Evolutionary conservation across 805 yeast species (phyloP), one percentile per base, ranked within the genome.

Genomic region (Cyberlindnera xylosilytica): DNA sequence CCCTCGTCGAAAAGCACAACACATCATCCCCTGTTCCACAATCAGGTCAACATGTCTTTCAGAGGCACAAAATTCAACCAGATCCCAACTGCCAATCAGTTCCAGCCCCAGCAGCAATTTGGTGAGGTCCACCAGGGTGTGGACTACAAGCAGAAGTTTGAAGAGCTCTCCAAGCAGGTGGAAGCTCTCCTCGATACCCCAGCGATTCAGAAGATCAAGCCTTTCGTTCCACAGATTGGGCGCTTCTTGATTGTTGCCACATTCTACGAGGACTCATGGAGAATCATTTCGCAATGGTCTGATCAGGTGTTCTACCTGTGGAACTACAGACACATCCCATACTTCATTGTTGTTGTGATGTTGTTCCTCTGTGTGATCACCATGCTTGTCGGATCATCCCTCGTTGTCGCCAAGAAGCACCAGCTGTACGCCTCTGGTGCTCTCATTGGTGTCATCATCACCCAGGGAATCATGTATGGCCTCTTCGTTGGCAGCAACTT

Each of bases 161-260:
- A 50, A 15, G 20, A 37, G 24, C 59, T 74, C 42, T 66, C 81
- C 27, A 73, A 74, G 48, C 66, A 68, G 44, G 67, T 79, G 26
- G 91, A 85, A 55, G 76, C 49, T 48, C 62, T 47, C 61, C 79
- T 58, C 74, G 82, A 67, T 61, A 68, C 42, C 64, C 79, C 69
- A 54, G 65, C 41, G 61, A 73, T 51, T 69, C 78, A 39, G 20
- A 49, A 46, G 26, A 59, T 82, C 34, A 81, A 74, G 60, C 91
- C 91, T 0, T 82, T 79, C 56, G 82, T 90, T 37, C 97, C 98
- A 8, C 80, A 81, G 18, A 78, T 91, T 55, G 98, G 97, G 29
- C 75, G 98, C 45, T 79, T 87, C 47, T 77, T 90, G 51, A 90
- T 91, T 48, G 96, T 91, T 42, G 95, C 96, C 37, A 93, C 98